Evolutionary conservation across 352 stramenopile species (phyloP), one percentile per base, ranked within the genome.

Genomic region (Phytopythium montanum): DNA sequence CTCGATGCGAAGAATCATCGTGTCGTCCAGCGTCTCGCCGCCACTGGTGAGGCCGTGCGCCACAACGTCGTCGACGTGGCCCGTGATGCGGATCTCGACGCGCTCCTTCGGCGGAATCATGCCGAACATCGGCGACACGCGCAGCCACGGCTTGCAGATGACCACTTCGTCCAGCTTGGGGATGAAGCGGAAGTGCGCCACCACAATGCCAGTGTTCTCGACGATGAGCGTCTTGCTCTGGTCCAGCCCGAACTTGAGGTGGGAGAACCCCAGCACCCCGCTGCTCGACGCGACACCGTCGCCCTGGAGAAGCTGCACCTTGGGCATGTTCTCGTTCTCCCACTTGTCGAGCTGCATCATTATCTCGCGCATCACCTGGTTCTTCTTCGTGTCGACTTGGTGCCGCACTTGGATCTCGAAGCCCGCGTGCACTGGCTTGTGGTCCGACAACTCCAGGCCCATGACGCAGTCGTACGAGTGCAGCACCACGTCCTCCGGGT

Each of bases 401-500:
- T 98, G 86, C 62, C 98, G 97, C 39, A 94, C 64, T 49, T 97
- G 88, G 0, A 97, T 66, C 19, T 95, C 75, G 51, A 99, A 97
- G 19, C 86, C 86, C 1, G 88, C 95, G 57, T 95, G 90, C 0
- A 99, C 97, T 16, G 97, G 96, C 70, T 99, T 99, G 78, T 99
- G 98, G 72, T 99, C 98, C 0, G 96, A 99, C 57, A 98, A 64
- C 64, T 97, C 88, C 16, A 99, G 72, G n/a, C 90, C 85, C 58
- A 85, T 89, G 23, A 92, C 73, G 5, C 95, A 82, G 34, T 75
- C 62, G 67, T 99, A 99, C 23, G 88, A 79, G 13, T 92, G 49
- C 42, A 95, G 68, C 0, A 59, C 60, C 9, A 95, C 81, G 16
- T 92, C 72, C 0, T 68, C 59, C 1, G 71, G 61, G 8, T 57